A percentile compares a stretch with the other conserved stretches of the same genome.
phyloP scores from a whole-genome alignment of 371 early-diverging fungal genomes.

The Nosema muscidifuracis region DNA sequence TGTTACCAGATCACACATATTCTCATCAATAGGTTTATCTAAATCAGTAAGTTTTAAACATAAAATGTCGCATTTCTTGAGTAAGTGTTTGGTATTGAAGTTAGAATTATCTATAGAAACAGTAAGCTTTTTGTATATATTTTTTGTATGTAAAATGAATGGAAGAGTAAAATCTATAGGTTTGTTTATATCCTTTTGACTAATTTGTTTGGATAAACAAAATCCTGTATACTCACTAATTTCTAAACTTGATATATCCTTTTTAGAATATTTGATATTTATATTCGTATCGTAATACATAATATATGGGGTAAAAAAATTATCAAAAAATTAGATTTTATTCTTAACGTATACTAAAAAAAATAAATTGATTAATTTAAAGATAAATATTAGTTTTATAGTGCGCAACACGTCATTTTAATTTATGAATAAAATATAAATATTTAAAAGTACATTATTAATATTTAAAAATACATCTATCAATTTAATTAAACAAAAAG shows the following conservation, averaged over 20 bases:
- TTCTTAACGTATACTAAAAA: too few species aligned
- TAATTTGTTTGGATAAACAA: conserved; percentile 13
- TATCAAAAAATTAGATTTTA: too few species aligned
- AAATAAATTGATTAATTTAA: too few species aligned
- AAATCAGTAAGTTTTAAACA: background rate
- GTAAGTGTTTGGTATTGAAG: background rate
- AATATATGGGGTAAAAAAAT: background rate
- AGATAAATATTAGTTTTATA: too few species aligned
- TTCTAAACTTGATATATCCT: conserved; percentile 12
- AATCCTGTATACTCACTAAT: conserved; percentile 22
- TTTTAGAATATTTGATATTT: background rate
- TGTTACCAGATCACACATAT: conserved; percentile 32
- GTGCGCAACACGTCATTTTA: too few species aligned
- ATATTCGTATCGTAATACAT: conserved; percentile 34
- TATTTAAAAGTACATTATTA: too few species aligned
- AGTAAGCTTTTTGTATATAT: background rate
- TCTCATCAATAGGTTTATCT: conserved; percentile 4
- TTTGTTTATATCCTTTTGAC: background rate
- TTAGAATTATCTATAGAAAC: background rate
- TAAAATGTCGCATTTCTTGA: background rate
- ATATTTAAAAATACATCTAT: too few species aligned
- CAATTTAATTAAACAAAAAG: too few species aligned
- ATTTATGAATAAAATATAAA: too few species aligned
- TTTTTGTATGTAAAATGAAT: background rate
- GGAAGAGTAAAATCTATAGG: background rate